These are phyloP conservation scores for Ilex paraguariensis DNA, from an alignment of 305 asterid species.

Conservation along the genomic window DNA sequence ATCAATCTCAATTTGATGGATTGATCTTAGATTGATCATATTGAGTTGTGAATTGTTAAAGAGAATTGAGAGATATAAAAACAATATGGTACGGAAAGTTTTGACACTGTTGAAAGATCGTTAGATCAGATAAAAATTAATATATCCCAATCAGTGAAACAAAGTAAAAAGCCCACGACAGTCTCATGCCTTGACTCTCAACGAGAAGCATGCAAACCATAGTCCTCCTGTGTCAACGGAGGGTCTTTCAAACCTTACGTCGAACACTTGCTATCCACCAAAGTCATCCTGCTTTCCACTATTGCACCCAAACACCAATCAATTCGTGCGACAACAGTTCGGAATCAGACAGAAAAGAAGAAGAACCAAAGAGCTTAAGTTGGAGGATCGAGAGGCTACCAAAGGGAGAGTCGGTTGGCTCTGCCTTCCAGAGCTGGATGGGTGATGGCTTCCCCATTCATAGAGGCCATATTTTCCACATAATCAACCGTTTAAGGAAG, in stretches of 20 bases:
- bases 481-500: conserved; percentile 74
- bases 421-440: conserved; percentile 93
- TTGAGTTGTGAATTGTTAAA: too few species aligned
- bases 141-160: too few species aligned
- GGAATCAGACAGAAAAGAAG: conserved; percentile 21
- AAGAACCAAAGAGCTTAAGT: conserved; percentile 47
- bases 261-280: conserved; percentile 32
- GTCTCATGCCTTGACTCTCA: neutral
- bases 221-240: conserved; percentile 27
- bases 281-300: conserved; percentile 15
- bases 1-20: too few species aligned
- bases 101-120: too few species aligned
- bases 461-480: conserved; percentile 67
- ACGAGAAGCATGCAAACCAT: conserved; percentile 38
- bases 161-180: too few species aligned
- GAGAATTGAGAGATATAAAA: too few species aligned
- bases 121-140: too few species aligned
- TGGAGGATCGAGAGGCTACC: conserved; percentile 58
- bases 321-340: conserved; percentile 14
- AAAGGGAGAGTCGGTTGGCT: conserved; percentile 48
- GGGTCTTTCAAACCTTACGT: conserved; percentile 35
- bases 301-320: conserved; percentile 28
- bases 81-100: too few species aligned
- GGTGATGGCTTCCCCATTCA: conserved; percentile 86
- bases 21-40: too few species aligned